phyloP scores from a whole-genome alignment of 805 yeast species.

The Clavispora fructus region DNA sequence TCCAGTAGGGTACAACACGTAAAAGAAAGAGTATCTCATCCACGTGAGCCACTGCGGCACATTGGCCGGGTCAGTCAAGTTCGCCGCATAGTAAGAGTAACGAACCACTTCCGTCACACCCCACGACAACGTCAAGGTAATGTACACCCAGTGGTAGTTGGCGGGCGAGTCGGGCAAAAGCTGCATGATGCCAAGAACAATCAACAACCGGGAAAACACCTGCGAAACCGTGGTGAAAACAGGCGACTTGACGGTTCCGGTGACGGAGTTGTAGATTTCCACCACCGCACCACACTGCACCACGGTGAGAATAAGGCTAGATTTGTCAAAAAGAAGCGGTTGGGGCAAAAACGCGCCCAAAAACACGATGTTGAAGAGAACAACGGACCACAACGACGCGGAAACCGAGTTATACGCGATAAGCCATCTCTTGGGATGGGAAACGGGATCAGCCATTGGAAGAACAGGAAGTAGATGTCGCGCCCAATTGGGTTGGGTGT shows the following conservation, averaged over 20 bases:
- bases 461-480: background rate
- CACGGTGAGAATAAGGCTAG: slow-evolving; percentile 52
- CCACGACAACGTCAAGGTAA: slow-evolving; percentile 78
- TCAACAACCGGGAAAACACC: slow-evolving; percentile 75
- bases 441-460: slow-evolving; percentile 1
- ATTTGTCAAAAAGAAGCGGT: slow-evolving; percentile 56
- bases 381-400: slow-evolving; percentile 38
- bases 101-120: slow-evolving; percentile 89
- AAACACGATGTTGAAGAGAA: slow-evolving; percentile 36
- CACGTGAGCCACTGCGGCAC: slow-evolving; percentile 59
- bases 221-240: slow-evolving; percentile 79
- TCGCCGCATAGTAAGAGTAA: slow-evolving; percentile 80
- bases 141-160: slow-evolving; percentile 51
- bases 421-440: slow-evolving; percentile 31
- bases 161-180: slow-evolving; percentile 72
- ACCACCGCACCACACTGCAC: slow-evolving; percentile 77
- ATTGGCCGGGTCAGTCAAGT: slow-evolving; percentile 42
- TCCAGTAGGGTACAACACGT: slow-evolving; percentile 83
- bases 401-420: slow-evolving; percentile 39
- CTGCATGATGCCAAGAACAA: slow-evolving; percentile 78
- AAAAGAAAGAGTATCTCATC: slow-evolving; percentile 79
- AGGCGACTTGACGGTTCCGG: slow-evolving; percentile 84
- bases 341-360: slow-evolving; percentile 46
- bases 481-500: too few relatives aligned
- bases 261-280: slow-evolving; percentile 72